Conservation (phyloP, 352 stramenopile species). For the Phytophthora citricola region DNA sequence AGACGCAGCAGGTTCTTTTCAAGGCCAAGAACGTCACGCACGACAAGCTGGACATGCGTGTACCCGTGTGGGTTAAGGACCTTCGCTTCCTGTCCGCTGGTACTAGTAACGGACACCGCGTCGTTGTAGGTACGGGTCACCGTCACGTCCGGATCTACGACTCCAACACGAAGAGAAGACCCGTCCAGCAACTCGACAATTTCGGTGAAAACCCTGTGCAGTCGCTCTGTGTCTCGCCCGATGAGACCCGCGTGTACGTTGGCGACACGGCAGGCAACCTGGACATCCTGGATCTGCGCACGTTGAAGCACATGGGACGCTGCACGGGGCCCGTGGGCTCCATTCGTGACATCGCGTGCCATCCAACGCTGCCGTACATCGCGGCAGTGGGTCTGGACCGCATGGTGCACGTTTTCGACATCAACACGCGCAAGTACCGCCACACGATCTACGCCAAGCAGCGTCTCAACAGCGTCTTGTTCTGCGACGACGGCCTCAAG, state of each 20-base stretch:
- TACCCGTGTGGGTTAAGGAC: conserved; percentile 91
- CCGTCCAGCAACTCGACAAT: conserved; percentile 68
- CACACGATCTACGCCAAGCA: conserved; percentile 86
- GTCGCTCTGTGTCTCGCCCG: conserved; percentile 71
- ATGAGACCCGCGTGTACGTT: conserved; percentile 83
- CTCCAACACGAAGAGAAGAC: conserved; percentile 84
- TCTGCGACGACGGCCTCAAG: conserved; percentile 86
- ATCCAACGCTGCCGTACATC: conserved; percentile 91
- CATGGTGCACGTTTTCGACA: conserved; percentile 94
- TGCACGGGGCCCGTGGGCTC: conserved; percentile 92
- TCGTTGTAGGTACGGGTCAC: conserved; percentile 81
- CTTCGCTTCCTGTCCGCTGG: conserved; percentile 66
- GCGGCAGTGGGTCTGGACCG: conserved; percentile 93
- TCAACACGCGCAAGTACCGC: conserved; percentile 80
- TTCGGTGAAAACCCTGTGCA: conserved; percentile 81
- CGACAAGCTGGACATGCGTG: conserved; percentile 88
- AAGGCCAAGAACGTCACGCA: conserved; percentile 89
- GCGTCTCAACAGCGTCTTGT: conserved; percentile 92
- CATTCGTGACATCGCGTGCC: conserved; percentile 89
- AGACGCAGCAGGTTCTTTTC: conserved; percentile 81
- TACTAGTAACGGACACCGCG: conserved; percentile 71
- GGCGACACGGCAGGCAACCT: conserved; percentile 92
- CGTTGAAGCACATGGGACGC: conserved; percentile 82
- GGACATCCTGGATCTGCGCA: conserved; percentile 91
- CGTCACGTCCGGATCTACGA: conserved; percentile 89